These are phyloP conservation scores for Hypoxylon fuscum DNA, from an alignment of 495 filamentous ascomycete species.

Conservation along the genomic window DNA sequence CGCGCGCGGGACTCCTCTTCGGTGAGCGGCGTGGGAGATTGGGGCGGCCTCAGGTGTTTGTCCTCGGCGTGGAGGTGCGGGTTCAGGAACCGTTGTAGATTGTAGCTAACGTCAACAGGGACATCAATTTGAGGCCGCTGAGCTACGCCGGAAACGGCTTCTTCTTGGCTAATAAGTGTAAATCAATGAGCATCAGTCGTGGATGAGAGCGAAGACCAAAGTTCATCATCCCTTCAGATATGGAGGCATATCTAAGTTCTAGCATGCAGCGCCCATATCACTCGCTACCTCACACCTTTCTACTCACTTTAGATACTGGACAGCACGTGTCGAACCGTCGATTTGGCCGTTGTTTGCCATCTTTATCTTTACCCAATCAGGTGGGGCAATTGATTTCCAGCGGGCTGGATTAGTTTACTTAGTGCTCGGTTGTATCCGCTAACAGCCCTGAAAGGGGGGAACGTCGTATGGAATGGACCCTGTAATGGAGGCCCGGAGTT, in stretches of 20 bases:
- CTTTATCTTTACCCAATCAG: conserved; percentile 13
- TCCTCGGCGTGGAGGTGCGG: conserved; percentile 42
- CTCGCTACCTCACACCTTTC: too few species aligned
- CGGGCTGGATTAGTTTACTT: conserved; percentile 31
- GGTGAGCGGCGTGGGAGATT: conserved; percentile 35
- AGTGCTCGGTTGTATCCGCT: conserved; percentile 40
- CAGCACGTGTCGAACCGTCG: conserved; percentile 36
- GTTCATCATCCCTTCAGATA: too few species aligned
- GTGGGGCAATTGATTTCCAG: conserved; percentile 28
- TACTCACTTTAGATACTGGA: conserved; percentile 42
- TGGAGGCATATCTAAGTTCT: neutral
- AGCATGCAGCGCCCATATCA: too few species aligned
- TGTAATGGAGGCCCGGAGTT: neutral
- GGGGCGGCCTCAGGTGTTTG: conserved; percentile 31
- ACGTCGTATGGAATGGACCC: conserved; percentile 23
- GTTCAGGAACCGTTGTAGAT: conserved; percentile 41
- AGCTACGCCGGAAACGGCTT: conserved; percentile 11
- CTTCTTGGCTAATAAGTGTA: conserved; percentile 24
- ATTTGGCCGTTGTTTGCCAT: conserved; percentile 36
- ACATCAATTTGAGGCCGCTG: conserved; percentile 37
- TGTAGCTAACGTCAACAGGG: conserved; percentile 39
- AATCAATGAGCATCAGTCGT: neutral
- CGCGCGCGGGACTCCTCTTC: conserved; percentile 40
- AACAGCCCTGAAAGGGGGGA: conserved; percentile 5
- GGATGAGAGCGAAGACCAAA: neutral